Percentiles rank a stretch among this genome's conserved stretches.
phyloP scores from a whole-genome alignment of 345 rosid species.

The Fremontodendron californicum region DNA sequence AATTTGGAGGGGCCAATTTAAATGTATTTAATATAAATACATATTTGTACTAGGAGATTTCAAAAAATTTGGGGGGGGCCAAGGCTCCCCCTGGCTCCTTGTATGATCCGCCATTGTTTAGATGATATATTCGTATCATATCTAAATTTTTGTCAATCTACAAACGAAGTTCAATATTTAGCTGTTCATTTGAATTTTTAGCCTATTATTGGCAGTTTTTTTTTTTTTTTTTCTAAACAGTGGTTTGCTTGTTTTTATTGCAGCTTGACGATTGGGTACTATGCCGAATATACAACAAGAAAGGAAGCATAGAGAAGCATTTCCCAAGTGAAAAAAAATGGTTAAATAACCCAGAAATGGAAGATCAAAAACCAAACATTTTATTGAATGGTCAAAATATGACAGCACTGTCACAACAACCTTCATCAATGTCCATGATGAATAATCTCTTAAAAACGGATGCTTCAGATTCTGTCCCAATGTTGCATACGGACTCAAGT shows the following conservation, averaged over 20 bases:
- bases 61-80: too few relatives aligned
- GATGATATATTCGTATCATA: too few relatives aligned
- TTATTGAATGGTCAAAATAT: not conserved
- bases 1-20: too few relatives aligned
- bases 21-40: too few relatives aligned
- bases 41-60: too few relatives aligned
- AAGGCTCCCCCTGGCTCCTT: too few relatives aligned
- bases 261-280: slow-evolving; percentile 48
- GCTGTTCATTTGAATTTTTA: too few relatives aligned
- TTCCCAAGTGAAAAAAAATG: not conserved
- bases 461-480: slow-evolving; percentile 41
- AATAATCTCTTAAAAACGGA: slow-evolving; percentile 22
- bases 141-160: not conserved
- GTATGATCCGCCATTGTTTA: too few relatives aligned
- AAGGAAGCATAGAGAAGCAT: slow-evolving; percentile 48
- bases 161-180: not conserved
- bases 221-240: not conserved
- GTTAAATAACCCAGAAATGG: slow-evolving; percentile 16
- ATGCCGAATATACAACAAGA: slow-evolving; percentile 67
- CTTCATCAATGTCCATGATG: not conserved
- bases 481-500: slow-evolving; percentile 49
- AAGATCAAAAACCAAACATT: slow-evolving; percentile 35
- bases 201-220: not conserved
- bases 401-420: not conserved
- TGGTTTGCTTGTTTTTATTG: not conserved